phyloP scores from a whole-genome alignment of 257 asterid species.

The Scutellaria galericulata region DNA sequence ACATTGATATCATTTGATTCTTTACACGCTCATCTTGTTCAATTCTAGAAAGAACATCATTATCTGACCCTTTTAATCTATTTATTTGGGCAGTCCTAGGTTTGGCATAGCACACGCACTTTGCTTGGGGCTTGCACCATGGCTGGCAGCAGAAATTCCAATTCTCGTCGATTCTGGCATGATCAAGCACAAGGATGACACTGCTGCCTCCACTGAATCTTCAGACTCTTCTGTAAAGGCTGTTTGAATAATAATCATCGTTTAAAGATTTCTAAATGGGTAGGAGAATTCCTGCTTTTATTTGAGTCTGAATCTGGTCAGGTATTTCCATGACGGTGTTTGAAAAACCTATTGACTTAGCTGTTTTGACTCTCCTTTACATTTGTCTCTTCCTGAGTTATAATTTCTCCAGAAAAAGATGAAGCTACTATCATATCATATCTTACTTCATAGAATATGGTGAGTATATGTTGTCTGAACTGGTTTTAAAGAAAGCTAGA shows the following conservation, averaged over 20 bases:
- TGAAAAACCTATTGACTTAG: background rate
- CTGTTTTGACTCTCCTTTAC: conserved; percentile 2
- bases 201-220: conserved; percentile 60
- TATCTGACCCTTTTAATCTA: background rate
- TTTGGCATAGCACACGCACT: conserved; percentile 95
- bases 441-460: too few species aligned
- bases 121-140: conserved; percentile 93
- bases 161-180: conserved; percentile 91
- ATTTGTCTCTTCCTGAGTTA: background rate
- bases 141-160: conserved; percentile 97
- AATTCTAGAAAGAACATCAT: conserved; percentile 2
- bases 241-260: conserved; percentile 27
- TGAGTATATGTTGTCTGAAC: background rate
- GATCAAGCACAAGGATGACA: conserved; percentile 92
- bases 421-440: background rate
- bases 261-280: background rate
- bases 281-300: conserved; percentile 1
- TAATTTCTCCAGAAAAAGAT: background rate
- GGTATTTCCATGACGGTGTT: background rate
- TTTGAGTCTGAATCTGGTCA: background rate
- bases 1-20: background rate
- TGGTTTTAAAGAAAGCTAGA: too few species aligned
- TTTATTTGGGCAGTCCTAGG: conserved; percentile 65
- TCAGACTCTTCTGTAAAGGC: conserved; percentile 27
- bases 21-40: background rate